phyloP scores from a whole-genome alignment of 257 asterid species.

The Perilla frutescens region DNA sequence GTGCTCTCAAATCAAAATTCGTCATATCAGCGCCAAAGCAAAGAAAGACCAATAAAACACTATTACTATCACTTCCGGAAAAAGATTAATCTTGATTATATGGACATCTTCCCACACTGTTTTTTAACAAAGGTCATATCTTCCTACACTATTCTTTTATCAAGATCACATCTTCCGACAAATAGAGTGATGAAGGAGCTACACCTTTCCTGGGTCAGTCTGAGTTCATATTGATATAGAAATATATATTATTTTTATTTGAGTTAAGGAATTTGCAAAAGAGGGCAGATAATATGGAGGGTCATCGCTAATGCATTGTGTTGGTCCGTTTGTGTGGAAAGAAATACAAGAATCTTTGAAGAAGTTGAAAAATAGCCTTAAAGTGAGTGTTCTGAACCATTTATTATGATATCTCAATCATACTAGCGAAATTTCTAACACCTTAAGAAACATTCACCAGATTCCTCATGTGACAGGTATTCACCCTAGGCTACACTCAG shows the following conservation, averaged over 20 bases:
- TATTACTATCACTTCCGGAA: constrained; percentile 12
- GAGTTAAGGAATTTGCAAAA: too few relatives aligned
- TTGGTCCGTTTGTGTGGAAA: too few relatives aligned
- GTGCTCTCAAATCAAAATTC: constrained; percentile 12
- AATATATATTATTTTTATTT: too few relatives aligned
- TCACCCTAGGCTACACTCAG: not conserved
- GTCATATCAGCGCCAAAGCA: constrained; percentile 3
- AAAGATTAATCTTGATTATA: not conserved
- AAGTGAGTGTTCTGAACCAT: not conserved
- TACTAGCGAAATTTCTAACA: not conserved
- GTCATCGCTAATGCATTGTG: too few relatives aligned
- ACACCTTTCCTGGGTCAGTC: too few relatives aligned
- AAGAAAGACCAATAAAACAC: not conserved
- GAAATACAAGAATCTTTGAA: not conserved
- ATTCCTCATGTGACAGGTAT: not conserved
- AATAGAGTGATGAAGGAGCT: too few relatives aligned
- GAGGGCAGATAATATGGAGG: too few relatives aligned
- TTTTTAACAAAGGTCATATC: too few relatives aligned
- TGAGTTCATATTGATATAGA: too few relatives aligned
- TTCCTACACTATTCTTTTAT: too few relatives aligned
- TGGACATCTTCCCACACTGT: too few relatives aligned
- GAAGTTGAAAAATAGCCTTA: not conserved
- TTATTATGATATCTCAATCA: not conserved
- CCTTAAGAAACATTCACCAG: not conserved
- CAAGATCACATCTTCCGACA: too few relatives aligned